Percentiles rank a stretch among this genome's conserved stretches.
Evolutionary conservation across 495 filamentous ascomycete species (phyloP).

Genomic region (Neurospora africana): DNA sequence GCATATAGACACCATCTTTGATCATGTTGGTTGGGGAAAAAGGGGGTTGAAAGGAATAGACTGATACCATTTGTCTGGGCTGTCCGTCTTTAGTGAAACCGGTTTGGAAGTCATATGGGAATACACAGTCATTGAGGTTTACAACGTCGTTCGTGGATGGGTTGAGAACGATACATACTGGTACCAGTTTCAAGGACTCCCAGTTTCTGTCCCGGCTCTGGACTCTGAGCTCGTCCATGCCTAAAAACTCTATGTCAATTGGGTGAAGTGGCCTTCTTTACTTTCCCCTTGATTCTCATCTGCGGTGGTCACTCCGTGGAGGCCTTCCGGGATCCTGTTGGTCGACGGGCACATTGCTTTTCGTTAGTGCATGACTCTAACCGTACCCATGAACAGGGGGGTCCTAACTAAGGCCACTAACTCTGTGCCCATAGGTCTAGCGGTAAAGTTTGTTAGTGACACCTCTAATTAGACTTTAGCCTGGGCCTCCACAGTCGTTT

Average conservation of each 20-base stretch:
- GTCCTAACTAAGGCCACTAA: background rate
- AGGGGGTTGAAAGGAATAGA: background rate
- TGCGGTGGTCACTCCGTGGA: background rate
- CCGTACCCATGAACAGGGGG: background rate
- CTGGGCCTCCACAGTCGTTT: background rate
- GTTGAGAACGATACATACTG: background rate
- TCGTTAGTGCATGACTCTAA: background rate
- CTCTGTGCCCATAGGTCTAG: background rate
- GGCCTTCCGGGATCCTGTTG: background rate
- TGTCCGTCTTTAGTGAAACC: background rate
- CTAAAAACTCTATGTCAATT: background rate
- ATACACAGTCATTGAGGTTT: background rate
- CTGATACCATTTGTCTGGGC: slow-evolving; percentile 1
- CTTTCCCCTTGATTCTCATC: background rate
- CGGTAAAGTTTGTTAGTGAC: background rate
- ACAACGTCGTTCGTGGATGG: background rate
- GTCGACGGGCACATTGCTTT: background rate
- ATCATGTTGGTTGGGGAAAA: background rate
- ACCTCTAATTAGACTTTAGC: background rate
- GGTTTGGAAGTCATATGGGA: background rate
- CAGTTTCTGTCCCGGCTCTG: background rate
- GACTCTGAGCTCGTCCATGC: background rate
- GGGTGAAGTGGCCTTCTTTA: background rate
- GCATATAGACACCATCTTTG: background rate
- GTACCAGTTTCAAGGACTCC: background rate